phyloP scores from a whole-genome alignment of 305 asterid genomes.

The Fraxinus albicans region DNA sequence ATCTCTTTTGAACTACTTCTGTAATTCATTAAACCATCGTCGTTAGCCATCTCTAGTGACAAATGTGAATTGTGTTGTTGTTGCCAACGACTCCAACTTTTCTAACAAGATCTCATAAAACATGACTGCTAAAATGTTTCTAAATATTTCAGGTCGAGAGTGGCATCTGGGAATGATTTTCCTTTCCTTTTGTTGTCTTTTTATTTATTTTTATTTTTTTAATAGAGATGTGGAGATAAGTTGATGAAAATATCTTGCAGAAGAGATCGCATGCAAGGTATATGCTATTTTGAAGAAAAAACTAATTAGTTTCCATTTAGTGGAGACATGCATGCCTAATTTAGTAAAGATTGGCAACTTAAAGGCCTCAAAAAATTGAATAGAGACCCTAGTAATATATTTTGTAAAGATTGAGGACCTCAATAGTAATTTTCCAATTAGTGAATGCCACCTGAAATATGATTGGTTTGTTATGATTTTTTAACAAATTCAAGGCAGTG shows the following conservation, averaged over 20 bases:
- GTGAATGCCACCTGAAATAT: background rate
- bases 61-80: too few species aligned
- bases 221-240: background rate
- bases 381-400: background rate
- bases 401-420: background rate
- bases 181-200: too few species aligned
- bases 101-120: too few species aligned
- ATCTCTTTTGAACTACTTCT: too few species aligned
- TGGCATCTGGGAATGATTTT: too few species aligned
- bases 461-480: slow-evolving; percentile 17
- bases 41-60: too few species aligned
- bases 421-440: background rate
- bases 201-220: too few species aligned
- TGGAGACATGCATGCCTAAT: slow-evolving; percentile 5
- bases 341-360: too few species aligned
- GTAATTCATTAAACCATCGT: too few species aligned
- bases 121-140: too few species aligned
- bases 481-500: background rate
- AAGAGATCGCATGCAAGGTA: background rate
- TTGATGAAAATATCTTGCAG: background rate
- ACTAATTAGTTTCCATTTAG: background rate
- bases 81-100: too few species aligned
- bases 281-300: background rate
- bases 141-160: too few species aligned
- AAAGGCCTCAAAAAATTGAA: background rate